phyloP scores from a whole-genome alignment of 805 yeast species.

The Nakazawaea ernobii region DNA sequence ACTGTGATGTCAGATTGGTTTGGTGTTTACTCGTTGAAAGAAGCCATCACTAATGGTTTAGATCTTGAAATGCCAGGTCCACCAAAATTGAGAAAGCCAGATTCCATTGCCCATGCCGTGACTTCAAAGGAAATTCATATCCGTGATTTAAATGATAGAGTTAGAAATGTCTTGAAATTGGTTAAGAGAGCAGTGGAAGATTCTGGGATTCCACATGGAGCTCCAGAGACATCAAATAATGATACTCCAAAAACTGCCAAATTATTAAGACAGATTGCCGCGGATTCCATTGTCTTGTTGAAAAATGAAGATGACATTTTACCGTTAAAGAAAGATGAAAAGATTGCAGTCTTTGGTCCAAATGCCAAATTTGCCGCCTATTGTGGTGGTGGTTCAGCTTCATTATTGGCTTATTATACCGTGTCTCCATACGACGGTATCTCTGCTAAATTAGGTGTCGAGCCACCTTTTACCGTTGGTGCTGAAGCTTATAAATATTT shows the following conservation, averaged over 20 bases:
- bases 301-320: constrained; percentile 43
- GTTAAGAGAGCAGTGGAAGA: constrained; percentile 34
- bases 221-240: constrained; percentile 30
- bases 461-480: constrained; percentile 6
- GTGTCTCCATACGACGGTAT: constrained; percentile 44
- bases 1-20: constrained; percentile 60
- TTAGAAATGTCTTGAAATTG: constrained; percentile 38
- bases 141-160: constrained; percentile 42
- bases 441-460: constrained; percentile 13
- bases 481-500: constrained; percentile 8
- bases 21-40: constrained; percentile 46
- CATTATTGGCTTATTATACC: constrained; percentile 37
- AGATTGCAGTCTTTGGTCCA: constrained; percentile 50
- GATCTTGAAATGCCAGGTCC: constrained; percentile 70
- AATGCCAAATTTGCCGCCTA: constrained; percentile 41
- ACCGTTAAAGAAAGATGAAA: constrained; percentile 35
- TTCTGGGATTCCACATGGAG: constrained; percentile 36
- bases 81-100: constrained; percentile 36
- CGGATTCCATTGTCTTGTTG: constrained; percentile 50
- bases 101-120: constrained; percentile 36
- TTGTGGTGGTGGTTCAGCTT: constrained; percentile 58
- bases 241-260: constrained; percentile 42
- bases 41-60: constrained; percentile 47
- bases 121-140: constrained; percentile 32
- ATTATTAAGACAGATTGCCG: constrained; percentile 37